These are phyloP conservation scores for Solidago caesia DNA, from an alignment of 129 eudicot species.

Conservation along the genomic window DNA sequence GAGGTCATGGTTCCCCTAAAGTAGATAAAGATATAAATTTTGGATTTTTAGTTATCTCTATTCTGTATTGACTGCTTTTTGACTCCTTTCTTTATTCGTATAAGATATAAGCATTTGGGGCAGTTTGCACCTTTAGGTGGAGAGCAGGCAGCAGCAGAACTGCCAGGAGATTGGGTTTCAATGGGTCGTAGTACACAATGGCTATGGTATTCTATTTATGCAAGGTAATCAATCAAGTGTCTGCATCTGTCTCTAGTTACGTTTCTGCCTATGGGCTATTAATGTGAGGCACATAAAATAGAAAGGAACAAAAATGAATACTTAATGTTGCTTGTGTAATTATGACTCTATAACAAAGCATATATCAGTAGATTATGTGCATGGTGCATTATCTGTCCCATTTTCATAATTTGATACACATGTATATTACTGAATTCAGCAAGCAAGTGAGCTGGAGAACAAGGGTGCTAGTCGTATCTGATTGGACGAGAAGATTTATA, in stretches of 20 bases:
- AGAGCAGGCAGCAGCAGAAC: conserved; percentile 93
- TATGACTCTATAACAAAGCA: not conserved
- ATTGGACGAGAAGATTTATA: conserved; percentile 72
- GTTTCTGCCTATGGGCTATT: not conserved
- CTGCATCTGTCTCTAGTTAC: not conserved
- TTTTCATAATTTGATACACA: not conserved
- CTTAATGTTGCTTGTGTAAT: not conserved
- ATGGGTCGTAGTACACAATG: conserved; percentile 87
- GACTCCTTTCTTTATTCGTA: not conserved
- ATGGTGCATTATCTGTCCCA: not conserved
- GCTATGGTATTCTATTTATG: conserved; percentile 94
- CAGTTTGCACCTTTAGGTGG: conserved; percentile 99
- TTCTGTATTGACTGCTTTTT: not conserved
- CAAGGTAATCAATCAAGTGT: conserved; percentile 45
- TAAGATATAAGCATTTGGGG: conserved; percentile 84
- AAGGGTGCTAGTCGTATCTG: conserved; percentile 64
- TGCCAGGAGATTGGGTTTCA: conserved; percentile 91
- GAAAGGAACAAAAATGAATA: not conserved
- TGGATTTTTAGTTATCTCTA: not conserved
- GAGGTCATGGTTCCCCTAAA: not conserved
- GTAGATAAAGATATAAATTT: not conserved
- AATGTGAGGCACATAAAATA: not conserved
- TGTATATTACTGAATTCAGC: conserved; percentile 38
- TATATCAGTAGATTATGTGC: not conserved
- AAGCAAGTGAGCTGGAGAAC: conserved; percentile 99